phyloP scores from a whole-genome alignment of 176 grass and related monocot species.

The Pharus latifolius region DNA sequence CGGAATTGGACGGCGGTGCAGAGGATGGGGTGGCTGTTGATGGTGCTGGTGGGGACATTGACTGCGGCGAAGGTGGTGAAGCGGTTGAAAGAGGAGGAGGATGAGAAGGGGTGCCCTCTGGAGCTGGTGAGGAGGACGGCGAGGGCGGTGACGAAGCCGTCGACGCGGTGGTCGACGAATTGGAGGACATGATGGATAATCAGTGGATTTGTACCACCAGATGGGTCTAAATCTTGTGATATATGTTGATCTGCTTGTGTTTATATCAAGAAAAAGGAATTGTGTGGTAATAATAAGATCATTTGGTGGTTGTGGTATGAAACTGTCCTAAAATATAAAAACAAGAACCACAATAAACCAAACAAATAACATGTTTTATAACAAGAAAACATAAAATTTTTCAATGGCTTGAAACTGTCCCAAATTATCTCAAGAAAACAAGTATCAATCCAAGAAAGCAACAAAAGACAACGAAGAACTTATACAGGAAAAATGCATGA shows the following conservation, averaged over 20 bases:
- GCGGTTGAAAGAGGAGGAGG: neutral
- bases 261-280: too few relatives aligned
- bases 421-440: neutral
- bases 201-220: neutral
- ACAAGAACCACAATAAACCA: too few relatives aligned
- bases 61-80: neutral
- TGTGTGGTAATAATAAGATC: too few relatives aligned
- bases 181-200: slow-evolving; percentile 34
- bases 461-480: too few relatives aligned
- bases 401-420: too few relatives aligned
- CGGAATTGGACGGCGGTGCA: slow-evolving; percentile 19
- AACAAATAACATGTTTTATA: too few relatives aligned
- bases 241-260: too few relatives aligned
- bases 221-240: too few relatives aligned
- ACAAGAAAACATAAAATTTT: too few relatives aligned
- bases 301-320: too few relatives aligned
- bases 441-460: neutral
- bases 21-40: neutral
- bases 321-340: too few relatives aligned
- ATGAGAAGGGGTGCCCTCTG: slow-evolving; percentile 2
- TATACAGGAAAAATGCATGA: too few relatives aligned
- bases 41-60: slow-evolving; percentile 4
- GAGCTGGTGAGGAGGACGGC: neutral
- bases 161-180: slow-evolving; percentile 24
- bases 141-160: neutral